These are phyloP conservation scores for Schizosaccharomyces lindneri DNA, from an alignment of 805 yeast genomes.

Conservation along the genomic window DNA sequence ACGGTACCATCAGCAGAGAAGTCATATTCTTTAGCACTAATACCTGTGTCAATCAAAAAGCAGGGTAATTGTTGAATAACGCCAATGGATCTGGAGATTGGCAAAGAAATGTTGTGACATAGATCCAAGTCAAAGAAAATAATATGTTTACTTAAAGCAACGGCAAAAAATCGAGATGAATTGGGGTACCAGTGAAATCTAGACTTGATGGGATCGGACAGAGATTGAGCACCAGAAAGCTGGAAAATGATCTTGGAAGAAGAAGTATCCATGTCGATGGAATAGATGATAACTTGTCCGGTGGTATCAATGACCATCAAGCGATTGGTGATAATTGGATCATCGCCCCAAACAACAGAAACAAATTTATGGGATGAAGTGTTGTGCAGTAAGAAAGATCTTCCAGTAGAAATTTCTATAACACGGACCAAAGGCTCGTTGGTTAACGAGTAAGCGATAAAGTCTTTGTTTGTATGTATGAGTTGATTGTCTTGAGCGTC, in stretches of 20 bases:
- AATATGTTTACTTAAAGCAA: background rate
- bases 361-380: background rate
- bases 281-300: background rate
- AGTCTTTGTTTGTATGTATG: background rate
- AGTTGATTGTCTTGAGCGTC: slow-evolving; percentile 1
- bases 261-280: background rate
- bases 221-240: background rate
- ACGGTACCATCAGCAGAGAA: background rate
- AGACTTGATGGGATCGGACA: background rate
- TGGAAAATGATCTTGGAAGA: background rate
- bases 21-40: slow-evolving; percentile 1
- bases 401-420: background rate
- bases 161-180: background rate
- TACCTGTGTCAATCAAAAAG: background rate
- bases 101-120: background rate
- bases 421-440: background rate
- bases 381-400: background rate
- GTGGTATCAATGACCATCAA: background rate
- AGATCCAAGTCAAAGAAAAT: background rate
- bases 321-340: background rate
- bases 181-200: background rate
- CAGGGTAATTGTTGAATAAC: background rate
- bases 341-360: background rate
- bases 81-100: background rate
- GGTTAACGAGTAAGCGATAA: background rate